Conservation (phyloP, 2,329 filamentous ascomycete genomes). For the Trichoderma koningii region DNA sequence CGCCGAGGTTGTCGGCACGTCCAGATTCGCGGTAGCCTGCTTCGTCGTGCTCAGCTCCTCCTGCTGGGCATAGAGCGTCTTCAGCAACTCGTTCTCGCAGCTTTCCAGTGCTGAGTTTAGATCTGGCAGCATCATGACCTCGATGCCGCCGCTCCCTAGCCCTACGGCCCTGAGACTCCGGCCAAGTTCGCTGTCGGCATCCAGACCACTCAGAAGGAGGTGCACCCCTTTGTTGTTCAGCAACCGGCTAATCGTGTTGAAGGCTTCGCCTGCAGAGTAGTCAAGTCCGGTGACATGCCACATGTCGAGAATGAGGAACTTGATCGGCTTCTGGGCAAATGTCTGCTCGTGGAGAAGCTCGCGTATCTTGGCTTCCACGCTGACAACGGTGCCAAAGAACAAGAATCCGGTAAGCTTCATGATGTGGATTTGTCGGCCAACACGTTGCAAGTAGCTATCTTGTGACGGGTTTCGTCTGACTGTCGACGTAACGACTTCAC, state of each 20-base stretch:
- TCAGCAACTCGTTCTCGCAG: slow-evolving; percentile 92
- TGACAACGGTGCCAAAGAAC: slow-evolving; percentile 98
- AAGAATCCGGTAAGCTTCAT: slow-evolving; percentile 91
- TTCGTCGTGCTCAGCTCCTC: slow-evolving; percentile 57
- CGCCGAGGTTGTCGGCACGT: slow-evolving; percentile 48
- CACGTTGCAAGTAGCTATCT: slow-evolving; percentile 79
- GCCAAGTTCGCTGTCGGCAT: slow-evolving; percentile 73
- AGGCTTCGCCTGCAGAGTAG: slow-evolving; percentile 94
- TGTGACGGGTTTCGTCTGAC: slow-evolving; percentile 90
- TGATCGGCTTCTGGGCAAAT: slow-evolving; percentile 77
- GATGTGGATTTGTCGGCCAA: slow-evolving; percentile 84
- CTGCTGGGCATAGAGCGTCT: slow-evolving; percentile 72
- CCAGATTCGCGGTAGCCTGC: slow-evolving; percentile 48
- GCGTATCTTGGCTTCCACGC: slow-evolving; percentile 86
- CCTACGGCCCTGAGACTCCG: slow-evolving; percentile 81
- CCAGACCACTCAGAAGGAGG: slow-evolving; percentile 80
- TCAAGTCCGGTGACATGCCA: slow-evolving; percentile 89
- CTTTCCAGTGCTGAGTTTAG: slow-evolving; percentile 91
- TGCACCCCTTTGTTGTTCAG: slow-evolving; percentile 75
- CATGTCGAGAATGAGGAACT: slow-evolving; percentile 87
- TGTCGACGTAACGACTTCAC: slow-evolving; percentile 85
- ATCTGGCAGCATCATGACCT: slow-evolving; percentile 80
- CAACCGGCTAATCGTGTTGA: slow-evolving; percentile 86
- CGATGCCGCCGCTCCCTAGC: slow-evolving; percentile 70
- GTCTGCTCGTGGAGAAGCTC: slow-evolving; percentile 78